Conservation (phyloP, 192 early-diverging fungal species). For the Entrophospora sp. region DNA sequence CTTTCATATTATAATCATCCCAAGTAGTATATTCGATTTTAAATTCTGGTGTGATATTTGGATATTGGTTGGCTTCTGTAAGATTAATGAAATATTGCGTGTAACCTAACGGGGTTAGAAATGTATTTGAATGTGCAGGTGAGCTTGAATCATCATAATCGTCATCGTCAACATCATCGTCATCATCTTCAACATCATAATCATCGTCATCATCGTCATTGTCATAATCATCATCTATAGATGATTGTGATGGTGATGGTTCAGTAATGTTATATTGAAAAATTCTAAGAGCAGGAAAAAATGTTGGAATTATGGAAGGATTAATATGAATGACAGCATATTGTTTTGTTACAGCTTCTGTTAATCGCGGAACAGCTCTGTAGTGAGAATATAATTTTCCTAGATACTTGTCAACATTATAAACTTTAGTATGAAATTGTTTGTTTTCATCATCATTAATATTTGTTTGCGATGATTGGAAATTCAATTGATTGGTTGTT, state of each 20-base stretch:
- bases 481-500: slow-evolving; percentile 19
- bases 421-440: background rate
- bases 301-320: slow-evolving; percentile 50
- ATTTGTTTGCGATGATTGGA: no score
- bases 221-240: background rate
- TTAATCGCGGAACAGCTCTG: slow-evolving; percentile 9
- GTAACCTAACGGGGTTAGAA: slow-evolving; percentile 30
- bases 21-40: slow-evolving; percentile 40
- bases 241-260: no score
- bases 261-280: slow-evolving; percentile 34
- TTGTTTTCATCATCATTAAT: slow-evolving; percentile 6
- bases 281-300: slow-evolving; percentile 42
- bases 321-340: slow-evolving; percentile 36
- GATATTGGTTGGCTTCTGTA: slow-evolving; percentile 25
- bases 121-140: slow-evolving; percentile 21
- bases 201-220: slow-evolving; percentile 2
- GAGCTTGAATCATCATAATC: background rate
- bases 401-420: slow-evolving; percentile 16
- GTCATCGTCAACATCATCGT: background rate
- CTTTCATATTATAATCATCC: slow-evolving; percentile 36
- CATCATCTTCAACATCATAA: background rate
- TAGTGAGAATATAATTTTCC: slow-evolving; percentile 28
- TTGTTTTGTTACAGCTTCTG: background rate
- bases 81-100: slow-evolving; percentile 37
- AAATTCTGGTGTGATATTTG: slow-evolving; percentile 24